phyloP scores from a whole-genome alignment of 805 yeast species.

The Suhomyces sp. region DNA sequence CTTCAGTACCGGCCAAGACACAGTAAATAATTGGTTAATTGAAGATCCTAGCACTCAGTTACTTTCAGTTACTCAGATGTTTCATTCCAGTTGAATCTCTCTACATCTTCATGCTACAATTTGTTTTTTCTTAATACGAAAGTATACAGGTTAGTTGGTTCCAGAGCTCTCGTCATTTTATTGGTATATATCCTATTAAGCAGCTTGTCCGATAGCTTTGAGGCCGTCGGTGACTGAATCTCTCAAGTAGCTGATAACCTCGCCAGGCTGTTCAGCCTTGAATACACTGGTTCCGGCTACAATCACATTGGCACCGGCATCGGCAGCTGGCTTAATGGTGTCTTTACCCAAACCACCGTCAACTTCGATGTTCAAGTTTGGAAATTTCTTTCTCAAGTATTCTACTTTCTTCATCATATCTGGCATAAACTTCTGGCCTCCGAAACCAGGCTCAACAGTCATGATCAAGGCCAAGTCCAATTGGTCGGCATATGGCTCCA shows the following conservation, averaged over 20 bases:
- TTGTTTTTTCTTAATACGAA: too few species aligned
- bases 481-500: conserved; percentile 67
- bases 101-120: too few species aligned
- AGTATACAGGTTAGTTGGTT: too few species aligned
- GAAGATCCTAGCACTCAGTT: too few species aligned
- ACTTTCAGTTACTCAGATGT: too few species aligned
- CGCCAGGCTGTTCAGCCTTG: conserved; percentile 74
- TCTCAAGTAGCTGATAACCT: conserved; percentile 69
- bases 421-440: conserved; percentile 94
- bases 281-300: conserved; percentile 97
- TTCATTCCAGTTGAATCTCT: too few species aligned
- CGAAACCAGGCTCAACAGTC: conserved; percentile 99
- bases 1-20: too few species aligned
- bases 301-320: conserved; percentile 96
- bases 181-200: conserved; percentile 11
- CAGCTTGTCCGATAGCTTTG: conserved; percentile 13
- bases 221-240: conserved; percentile 53
- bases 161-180: too few species aligned
- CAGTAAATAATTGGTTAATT: too few species aligned
- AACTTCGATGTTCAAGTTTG: conserved; percentile 84
- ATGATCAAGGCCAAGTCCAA: conserved; percentile 94
- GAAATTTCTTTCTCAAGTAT: conserved; percentile 66
- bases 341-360: conserved; percentile 94
- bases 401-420: conserved; percentile 96
- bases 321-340: conserved; percentile 84